Evolutionary conservation across 192 early-diverging fungal species (phyloP).

Genomic region (Coemansia brasiliensis): DNA sequence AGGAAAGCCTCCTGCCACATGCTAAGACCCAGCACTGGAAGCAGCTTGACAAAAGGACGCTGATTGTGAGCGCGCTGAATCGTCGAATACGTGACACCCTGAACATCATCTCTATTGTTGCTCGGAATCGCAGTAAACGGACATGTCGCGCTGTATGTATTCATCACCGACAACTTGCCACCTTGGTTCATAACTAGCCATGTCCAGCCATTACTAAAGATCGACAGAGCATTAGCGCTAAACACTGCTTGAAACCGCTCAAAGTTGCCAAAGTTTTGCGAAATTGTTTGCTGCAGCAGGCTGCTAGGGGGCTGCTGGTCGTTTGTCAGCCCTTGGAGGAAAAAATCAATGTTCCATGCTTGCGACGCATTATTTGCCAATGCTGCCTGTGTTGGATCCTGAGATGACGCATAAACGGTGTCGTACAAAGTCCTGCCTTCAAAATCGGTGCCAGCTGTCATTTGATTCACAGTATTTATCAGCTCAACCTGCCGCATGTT

Average conservation of each 20-base stretch:
- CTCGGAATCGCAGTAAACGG: slow-evolving; percentile 44
- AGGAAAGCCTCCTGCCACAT: slow-evolving; percentile 58
- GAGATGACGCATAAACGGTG: slow-evolving; percentile 33
- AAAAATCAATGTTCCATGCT: slow-evolving; percentile 58
- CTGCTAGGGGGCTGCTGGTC: slow-evolving; percentile 19
- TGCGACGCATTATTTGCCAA: slow-evolving; percentile 54
- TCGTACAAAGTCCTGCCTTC: slow-evolving; percentile 33
- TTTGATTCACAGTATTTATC: slow-evolving; percentile 49
- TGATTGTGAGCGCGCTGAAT: slow-evolving; percentile 17
- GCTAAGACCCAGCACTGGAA: slow-evolving; percentile 49
- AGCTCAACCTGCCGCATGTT: slow-evolving; percentile 50
- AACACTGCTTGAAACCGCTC: slow-evolving; percentile 49
- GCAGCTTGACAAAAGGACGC: slow-evolving; percentile 29
- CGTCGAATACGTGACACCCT: slow-evolving; percentile 26
- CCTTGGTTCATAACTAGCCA: slow-evolving; percentile 50
- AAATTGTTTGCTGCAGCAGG: slow-evolving; percentile 29
- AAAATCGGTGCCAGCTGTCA: slow-evolving; percentile 43
- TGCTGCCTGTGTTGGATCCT: slow-evolving; percentile 30
- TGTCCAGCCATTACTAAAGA: slow-evolving; percentile 58
- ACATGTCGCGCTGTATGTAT: slow-evolving; percentile 46
- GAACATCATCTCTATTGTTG: slow-evolving; percentile 2
- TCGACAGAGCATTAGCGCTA: slow-evolving; percentile 27
- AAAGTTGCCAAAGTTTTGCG: slow-evolving; percentile 34
- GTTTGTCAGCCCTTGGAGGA: slow-evolving; percentile 41
- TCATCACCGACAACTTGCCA: slow-evolving; percentile 47